A percentile compares a stretch with the other conserved stretches of the same genome.
These are phyloP conservation scores for Umbelopsis ramanniana DNA, from an alignment of 192 early-diverging fungal species.

Conservation along the genomic window DNA sequence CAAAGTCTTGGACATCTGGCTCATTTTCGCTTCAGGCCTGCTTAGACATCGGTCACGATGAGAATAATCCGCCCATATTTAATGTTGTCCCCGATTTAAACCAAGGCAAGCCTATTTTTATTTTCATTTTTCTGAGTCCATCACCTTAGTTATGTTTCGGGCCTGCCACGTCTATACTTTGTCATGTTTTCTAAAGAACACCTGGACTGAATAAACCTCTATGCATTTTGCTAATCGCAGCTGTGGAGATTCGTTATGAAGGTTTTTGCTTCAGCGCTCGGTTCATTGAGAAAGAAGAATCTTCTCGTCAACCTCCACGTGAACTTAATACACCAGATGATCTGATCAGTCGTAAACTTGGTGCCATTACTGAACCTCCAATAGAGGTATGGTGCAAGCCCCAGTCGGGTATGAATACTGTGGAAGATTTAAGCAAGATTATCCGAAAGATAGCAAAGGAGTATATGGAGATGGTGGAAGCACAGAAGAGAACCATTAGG, in stretches of 20 bases:
- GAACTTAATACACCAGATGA: constrained; percentile 15
- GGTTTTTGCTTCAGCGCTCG: background rate
- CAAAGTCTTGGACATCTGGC: constrained; percentile 26
- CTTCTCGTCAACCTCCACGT: background rate
- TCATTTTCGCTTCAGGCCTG: constrained; percentile 27
- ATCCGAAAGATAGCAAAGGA: constrained; percentile 24
- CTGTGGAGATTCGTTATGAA: constrained; percentile 19
- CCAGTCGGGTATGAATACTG: constrained; percentile 1
- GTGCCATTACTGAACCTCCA: background rate
- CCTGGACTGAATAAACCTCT: background rate
- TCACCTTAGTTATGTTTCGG: too few species aligned
- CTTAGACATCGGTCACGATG: constrained; percentile 27
- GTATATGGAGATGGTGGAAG: constrained; percentile 29
- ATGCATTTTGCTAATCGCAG: background rate
- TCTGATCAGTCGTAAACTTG: background rate
- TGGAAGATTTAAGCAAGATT: constrained; percentile 23
- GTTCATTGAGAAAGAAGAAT: constrained; percentile 15
- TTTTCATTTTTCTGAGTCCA: background rate
- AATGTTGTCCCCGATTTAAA: constrained; percentile 38
- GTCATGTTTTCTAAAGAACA: background rate
- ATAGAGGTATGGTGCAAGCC: constrained; percentile 9
- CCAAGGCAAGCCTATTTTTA: constrained; percentile 30
- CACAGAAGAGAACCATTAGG: constrained; percentile 14
- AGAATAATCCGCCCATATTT: constrained; percentile 33
- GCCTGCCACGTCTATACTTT: background rate